Base-by-base conservation (phyloP, 805 yeast species). In the Ogataea nitratoaversa region DNA sequence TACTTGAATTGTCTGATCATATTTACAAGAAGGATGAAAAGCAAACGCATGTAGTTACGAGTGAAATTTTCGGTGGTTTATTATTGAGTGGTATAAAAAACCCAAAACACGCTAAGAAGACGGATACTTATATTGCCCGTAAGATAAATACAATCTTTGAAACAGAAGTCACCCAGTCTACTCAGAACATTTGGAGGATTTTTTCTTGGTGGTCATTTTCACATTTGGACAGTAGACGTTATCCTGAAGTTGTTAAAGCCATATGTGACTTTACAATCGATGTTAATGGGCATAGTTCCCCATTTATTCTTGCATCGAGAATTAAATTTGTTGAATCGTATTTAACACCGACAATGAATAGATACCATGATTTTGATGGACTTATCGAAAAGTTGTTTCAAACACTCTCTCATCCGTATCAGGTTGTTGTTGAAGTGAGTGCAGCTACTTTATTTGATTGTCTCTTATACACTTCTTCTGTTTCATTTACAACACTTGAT, bases 201-300 rank as follows among this genome's bases (percentile, higher is more conserved):
- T 74, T 86, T 36, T 68, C 82, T 3, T 82, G 87, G 82, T 83
- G 88, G 84, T 54, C 79, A 1, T 84, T 88, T 0, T 60, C 78
- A 0, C 81, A 76, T 49, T 67, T 79, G 29, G 95, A 86, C 57
- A 48, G 71, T 36, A 74, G 96, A 55, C 72, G 96, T 42, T 72
- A 76, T 40, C 79, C 82, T 12, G 68, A 71, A 11, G 57, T 84
- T 3, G 60, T 70, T 18, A 56, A 65, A 23, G 62, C 65, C 8
- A 63, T 84, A 13, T 59, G 72, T 16, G 60, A 70, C 22, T 70
- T 82, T 38, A 60, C 68, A 3, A 54, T 80, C 14, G 75, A 74
- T 40, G 57, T 58, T 23, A 67, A 68, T 22, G 74, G 81, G 0
- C 79, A 78, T 7, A 34, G 36, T 17, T 73, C 84, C 14, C 86